Base-by-base conservation (phyloP, 2,329 filamentous ascomycete genomes). In the Fusarium ramigenum region DNA sequence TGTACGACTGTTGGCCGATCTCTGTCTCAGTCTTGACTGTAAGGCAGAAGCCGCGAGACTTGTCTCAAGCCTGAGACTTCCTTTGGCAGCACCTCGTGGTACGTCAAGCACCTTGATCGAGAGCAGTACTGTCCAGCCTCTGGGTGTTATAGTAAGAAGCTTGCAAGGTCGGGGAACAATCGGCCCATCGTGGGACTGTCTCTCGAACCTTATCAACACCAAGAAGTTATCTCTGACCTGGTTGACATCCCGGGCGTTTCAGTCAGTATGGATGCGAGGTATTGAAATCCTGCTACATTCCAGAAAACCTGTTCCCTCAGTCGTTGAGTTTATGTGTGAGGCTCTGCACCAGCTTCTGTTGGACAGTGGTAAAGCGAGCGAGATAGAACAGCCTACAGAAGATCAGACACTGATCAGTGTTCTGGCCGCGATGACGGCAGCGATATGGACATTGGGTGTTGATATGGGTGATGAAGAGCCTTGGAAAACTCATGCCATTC, bases 331-430 rank as follows among this genome's bases (percentile, higher is more conserved):
- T 40, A 67, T 74, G 32, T 76, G 66, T 30, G 74, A 68, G 11
- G 77, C 75, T 10, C 54, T 81, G 40, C 50, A 69, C 25, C 69
- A 72, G 21, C 72, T 81, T 39, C 61, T 75, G 23, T 52, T 69
- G n/a, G 44, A 64, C 21, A 49, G 61, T 16, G 64, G 54, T 34
- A 58, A 67, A 11, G 47, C 57, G 8, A 46, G 49, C 12, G 53
- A 21, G 9, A 28, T 39, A 18, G 47, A 70, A 34, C 56, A 69
- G 34, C 50, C 40, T 15, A 46, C 70, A 37, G 73, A 67, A 8
- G 75, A 80, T 39, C 75, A 78, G 57, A 77, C 76, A 15, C 70
- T 83, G 30, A 74, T 75, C n/a, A 78, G 77, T 42, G 66, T 83
- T 15, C 68, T 76, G 14, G 79, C 80, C 21, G 79, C 78, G n/a